phyloP scores from a whole-genome alignment of 1,139 yeast genomes.

The Yamadazyma mexicana region DNA sequence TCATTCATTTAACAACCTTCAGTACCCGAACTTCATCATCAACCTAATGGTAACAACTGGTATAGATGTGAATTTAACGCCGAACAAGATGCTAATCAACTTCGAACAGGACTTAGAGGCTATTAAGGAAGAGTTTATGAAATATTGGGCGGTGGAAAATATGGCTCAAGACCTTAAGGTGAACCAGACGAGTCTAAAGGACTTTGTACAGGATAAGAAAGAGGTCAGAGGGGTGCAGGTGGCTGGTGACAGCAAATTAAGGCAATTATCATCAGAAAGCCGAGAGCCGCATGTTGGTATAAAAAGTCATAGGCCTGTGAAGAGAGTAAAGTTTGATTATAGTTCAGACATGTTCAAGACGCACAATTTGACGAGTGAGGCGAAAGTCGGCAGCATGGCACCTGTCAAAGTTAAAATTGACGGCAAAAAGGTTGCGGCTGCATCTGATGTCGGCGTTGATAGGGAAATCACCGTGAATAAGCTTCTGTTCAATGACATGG shows the following conservation, averaged over 20 bases:
- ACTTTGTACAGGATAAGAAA: neutral
- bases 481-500: slow-evolving; percentile 67
- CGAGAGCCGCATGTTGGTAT: neutral
- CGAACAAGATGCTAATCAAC: slow-evolving; percentile 56
- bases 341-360: slow-evolving; percentile 8
- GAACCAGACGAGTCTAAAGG: slow-evolving; percentile 2
- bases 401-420: neutral
- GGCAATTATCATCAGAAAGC: too few relatives aligned
- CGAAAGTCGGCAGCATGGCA: neutral
- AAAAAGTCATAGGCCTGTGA: slow-evolving; percentile 2
- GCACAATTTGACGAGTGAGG: slow-evolving; percentile 7
- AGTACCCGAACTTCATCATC: slow-evolving; percentile 70
- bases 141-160: slow-evolving; percentile 12
- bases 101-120: slow-evolving; percentile 7
- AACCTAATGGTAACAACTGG: slow-evolving; percentile 53
- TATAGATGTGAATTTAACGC: slow-evolving; percentile 85
- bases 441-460: slow-evolving; percentile 3
- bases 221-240: too few relatives aligned
- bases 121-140: slow-evolving; percentile 4
- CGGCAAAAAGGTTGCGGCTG: neutral
- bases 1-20: slow-evolving; percentile 67
- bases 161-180: slow-evolving; percentile 7
- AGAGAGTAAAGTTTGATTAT: slow-evolving; percentile 2
- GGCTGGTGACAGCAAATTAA: too few relatives aligned
- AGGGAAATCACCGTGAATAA: slow-evolving; percentile 65